Evolutionary conservation across 768 basidiomycete genomes (phyloP).

Genomic region (Lactarius pseudohatsudake): DNA sequence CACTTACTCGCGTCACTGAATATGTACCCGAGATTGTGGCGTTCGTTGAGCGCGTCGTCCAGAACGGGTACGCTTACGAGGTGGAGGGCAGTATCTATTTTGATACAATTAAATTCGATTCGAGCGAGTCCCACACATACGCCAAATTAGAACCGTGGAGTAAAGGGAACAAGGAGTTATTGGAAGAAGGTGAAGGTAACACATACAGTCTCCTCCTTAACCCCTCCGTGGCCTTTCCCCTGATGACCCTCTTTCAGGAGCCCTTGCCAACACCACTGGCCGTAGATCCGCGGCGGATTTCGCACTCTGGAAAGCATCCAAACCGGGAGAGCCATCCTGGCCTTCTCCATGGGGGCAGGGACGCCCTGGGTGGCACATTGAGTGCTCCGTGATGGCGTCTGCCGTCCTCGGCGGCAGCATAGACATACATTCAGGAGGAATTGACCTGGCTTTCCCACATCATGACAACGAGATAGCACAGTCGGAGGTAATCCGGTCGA

Average conservation of each 20-base stretch:
- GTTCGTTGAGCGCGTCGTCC: conserved; percentile 82
- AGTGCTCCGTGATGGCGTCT: conserved; percentile 98
- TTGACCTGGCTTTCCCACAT: conserved; percentile 98
- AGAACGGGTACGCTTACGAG: conserved; percentile 81
- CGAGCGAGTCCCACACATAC: conserved; percentile 74
- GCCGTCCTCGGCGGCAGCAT: conserved; percentile 86
- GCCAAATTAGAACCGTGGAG: conserved; percentile 96
- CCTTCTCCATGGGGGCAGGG: conserved; percentile 93
- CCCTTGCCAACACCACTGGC: conserved; percentile 54
- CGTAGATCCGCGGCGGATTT: conserved; percentile 89
- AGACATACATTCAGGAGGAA: conserved; percentile 98
- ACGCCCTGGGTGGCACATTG: conserved; percentile 99
- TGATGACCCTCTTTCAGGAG: conserved; percentile 42
- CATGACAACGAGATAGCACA: conserved; percentile 99
- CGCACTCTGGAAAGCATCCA: conserved; percentile 96
- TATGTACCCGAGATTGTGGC: conserved; percentile 93
- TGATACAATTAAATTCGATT: conserved; percentile 81
- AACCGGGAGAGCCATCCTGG: conserved; percentile 96
- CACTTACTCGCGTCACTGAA: conserved; percentile 92
- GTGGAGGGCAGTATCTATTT: conserved; percentile 89
- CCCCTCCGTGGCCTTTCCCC: background rate
- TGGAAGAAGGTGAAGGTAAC: conserved; percentile 90
- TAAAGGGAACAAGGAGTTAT: conserved; percentile 85
- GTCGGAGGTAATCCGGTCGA: conserved; percentile 63
- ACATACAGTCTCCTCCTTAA: background rate